Evolutionary conservation across 139 green algal species (phyloP).

Genomic region (Coccomyxa sp.): DNA sequence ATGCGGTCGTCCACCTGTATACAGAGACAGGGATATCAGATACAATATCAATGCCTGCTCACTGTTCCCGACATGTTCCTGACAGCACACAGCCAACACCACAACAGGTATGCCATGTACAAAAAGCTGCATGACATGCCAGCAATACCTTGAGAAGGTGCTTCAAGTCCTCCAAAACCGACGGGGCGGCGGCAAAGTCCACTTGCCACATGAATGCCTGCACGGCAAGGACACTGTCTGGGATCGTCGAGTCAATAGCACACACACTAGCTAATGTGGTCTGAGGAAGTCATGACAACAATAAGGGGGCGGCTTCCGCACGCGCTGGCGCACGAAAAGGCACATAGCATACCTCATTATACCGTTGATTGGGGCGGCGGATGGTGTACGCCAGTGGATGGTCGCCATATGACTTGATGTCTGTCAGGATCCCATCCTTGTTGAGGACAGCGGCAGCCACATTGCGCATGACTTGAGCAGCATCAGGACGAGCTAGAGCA

Average conservation of each 20-base stretch:
- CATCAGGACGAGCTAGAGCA: conserved; percentile 14
- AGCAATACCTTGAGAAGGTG: conserved; percentile 55
- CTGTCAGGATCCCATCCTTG: conserved; percentile 64
- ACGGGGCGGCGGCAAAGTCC: conserved; percentile 51
- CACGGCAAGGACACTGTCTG: not conserved
- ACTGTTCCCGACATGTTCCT: no score
- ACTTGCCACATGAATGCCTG: conserved; percentile 78
- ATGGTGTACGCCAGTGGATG: conserved; percentile 72
- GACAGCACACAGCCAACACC: no score
- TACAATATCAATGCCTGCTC: no score
- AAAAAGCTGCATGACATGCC: no score
- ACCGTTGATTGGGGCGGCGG: conserved; percentile 40
- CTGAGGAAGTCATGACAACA: not conserved
- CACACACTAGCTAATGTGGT: not conserved
- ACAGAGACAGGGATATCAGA: no score
- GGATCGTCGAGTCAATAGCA: not conserved
- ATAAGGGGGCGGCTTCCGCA: not conserved
- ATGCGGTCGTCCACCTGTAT: conserved; percentile 64
- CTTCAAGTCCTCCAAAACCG: conserved; percentile 46
- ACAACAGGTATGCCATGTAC: no score
- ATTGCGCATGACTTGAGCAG: conserved; percentile 44
- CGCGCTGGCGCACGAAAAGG: not conserved
- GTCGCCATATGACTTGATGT: conserved; percentile 63
- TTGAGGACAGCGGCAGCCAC: conserved; percentile 48
- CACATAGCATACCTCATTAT: conserved; percentile 37